Evolutionary conservation across 2,329 filamentous ascomycete genomes (phyloP).

Genomic region (Gyromitra esculenta): DNA sequence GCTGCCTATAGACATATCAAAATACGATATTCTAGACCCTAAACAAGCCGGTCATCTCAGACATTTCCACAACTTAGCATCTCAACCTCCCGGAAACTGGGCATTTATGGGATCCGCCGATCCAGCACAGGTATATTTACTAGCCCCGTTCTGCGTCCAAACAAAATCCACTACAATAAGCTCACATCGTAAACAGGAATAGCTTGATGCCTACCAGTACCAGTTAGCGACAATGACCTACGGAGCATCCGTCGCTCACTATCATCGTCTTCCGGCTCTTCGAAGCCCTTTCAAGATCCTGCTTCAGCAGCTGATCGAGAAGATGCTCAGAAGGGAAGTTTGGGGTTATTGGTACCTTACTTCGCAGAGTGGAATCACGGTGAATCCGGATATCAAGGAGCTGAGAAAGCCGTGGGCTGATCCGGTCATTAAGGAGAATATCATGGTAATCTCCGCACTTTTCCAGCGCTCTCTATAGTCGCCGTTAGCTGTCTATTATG

Average conservation of each 20-base stretch:
- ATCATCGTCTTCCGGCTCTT: slow-evolving; percentile 60
- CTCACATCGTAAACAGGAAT: slow-evolving; percentile 59
- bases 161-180: not conserved
- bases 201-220: slow-evolving; percentile 60
- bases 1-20: slow-evolving; percentile 24
- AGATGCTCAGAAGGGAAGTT: slow-evolving; percentile 62
- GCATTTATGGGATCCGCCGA: slow-evolving; percentile 60
- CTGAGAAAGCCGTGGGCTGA: slow-evolving; percentile 62
- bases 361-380: slow-evolving; percentile 59
- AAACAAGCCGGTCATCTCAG: slow-evolving; percentile 60
- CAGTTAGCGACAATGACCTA: slow-evolving; percentile 63
- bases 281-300: slow-evolving; percentile 60
- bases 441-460: slow-evolving; percentile 58
- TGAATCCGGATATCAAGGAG: slow-evolving; percentile 61
- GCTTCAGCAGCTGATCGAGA: slow-evolving; percentile 60
- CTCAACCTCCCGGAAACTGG: slow-evolving; percentile 59
- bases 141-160: not conserved
- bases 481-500: not conserved
- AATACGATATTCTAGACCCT: slow-evolving; percentile 20
- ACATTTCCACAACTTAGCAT: slow-evolving; percentile 60
- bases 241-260: slow-evolving; percentile 60
- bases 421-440: slow-evolving; percentile 61
- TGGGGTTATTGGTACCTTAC: slow-evolving; percentile 64
- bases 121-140: slow-evolving; percentile 50
- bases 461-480: not conserved